Evolutionary conservation across 805 yeast species (phyloP).

Genomic region (Candida coquimbonensis): DNA sequence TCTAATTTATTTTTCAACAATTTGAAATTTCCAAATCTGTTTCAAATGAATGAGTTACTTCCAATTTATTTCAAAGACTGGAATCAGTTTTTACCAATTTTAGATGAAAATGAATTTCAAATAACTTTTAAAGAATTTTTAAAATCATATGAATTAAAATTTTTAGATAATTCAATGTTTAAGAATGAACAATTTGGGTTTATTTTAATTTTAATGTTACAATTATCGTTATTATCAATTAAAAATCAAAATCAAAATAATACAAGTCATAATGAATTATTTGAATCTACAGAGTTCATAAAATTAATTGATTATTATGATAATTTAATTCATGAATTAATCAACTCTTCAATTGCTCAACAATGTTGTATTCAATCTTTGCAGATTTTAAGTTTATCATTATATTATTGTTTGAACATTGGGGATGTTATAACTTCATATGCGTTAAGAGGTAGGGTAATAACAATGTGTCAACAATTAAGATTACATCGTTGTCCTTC

Average conservation of each 20-base stretch:
- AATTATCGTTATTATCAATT: constrained; percentile 35
- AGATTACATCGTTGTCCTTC: constrained; percentile 84
- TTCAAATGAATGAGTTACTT: constrained; percentile 61
- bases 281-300: constrained; percentile 1
- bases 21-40: constrained; percentile 41
- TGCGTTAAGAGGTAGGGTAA: constrained; percentile 65
- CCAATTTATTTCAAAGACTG: constrained; percentile 70
- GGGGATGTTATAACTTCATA: constrained; percentile 74
- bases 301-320: constrained; percentile 45
- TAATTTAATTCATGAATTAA: constrained; percentile 52
- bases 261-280: constrained; percentile 1
- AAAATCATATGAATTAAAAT: constrained; percentile 37
- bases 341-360: constrained; percentile 52
- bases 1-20: constrained; percentile 39
- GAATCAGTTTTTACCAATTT: constrained; percentile 62
- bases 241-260: constrained; percentile 2
- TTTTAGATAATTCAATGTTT: constrained; percentile 33
- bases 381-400: constrained; percentile 61
- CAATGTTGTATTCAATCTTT: constrained; percentile 60
- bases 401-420: constrained; percentile 61
- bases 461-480: constrained; percentile 79
- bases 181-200: constrained; percentile 53
- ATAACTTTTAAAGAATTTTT: constrained; percentile 45
- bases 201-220: constrained; percentile 35
- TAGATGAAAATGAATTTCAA: constrained; percentile 65